Evolutionary conservation across 2,329 filamentous ascomycete species (phyloP), one percentile per base, ranked within the genome.

Genomic region (Curvularia lunata): DNA sequence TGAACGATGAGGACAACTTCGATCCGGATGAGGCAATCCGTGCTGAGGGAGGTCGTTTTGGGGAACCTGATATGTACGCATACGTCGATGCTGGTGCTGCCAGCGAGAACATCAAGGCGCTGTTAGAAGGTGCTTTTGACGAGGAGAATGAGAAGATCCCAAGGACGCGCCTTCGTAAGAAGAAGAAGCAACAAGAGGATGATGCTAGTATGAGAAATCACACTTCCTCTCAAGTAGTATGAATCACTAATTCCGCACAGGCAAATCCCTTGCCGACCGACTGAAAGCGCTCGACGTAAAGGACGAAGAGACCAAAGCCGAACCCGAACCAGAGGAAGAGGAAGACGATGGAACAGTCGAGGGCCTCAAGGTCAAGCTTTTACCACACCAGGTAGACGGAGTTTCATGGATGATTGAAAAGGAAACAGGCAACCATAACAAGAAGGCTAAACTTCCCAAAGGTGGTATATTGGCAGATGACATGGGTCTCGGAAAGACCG

Each of bases 391-490:
- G 77, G 87, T 97, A 13, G 91, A 97, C 54, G 95, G 95, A 68
- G 89, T 98, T 1, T 86, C 89, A 55, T 99, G 95, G 94, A 97
- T 99, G 92, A 89, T 86, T 54, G 91, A 93, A 58, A 92, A 96
- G 69, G 95, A 99, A 78, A 88, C 92, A 10, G 93, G 94, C 2
- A 87, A 88, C 18, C 87, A 91, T 59, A 97, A 95, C 79, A 90
- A 89, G 67, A 91, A 91, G 58, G 86, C 85, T 4, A 82, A 86
- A 1, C 85, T 96, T 9, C 92, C 94, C 28, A 95, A 96, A 68
- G 95, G 95, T 34, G 95, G 95, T 18, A 96, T 99, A 62, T 84
- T 99, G 34, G 95, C 95, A 18, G 95, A 99, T 70, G 95, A 99
- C 74, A 96, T 98, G 94, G 94, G 94, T 65, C 82, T 98, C 13